Evolutionary conservation across 1,284 basidiomycete genomes (phyloP).

Genomic region (Ceratobasidium sp.): DNA sequence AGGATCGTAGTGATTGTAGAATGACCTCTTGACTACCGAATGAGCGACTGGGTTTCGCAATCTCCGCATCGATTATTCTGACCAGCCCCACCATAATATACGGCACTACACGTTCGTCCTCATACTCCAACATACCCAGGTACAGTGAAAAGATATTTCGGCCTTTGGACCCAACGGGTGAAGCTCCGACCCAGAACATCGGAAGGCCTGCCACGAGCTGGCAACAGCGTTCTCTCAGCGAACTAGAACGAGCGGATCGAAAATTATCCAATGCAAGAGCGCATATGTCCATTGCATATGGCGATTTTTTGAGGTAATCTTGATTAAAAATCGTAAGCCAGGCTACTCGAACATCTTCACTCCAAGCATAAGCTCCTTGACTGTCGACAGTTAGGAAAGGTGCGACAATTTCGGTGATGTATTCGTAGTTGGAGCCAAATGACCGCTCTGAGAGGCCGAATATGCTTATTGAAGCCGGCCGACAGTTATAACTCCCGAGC

Average conservation of each 20-base stretch:
- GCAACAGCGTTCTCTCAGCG: background rate
- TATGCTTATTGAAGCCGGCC: background rate
- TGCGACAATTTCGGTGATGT: background rate
- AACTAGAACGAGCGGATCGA: background rate
- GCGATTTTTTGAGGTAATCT: background rate
- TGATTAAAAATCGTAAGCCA: background rate
- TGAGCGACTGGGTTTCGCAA: background rate
- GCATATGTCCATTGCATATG: background rate
- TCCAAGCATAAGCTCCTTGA: background rate
- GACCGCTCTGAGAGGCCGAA: background rate
- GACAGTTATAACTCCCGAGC: background rate
- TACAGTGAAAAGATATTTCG: background rate
- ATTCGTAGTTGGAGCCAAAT: conserved; percentile 7
- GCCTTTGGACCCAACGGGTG: background rate
- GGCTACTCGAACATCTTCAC: background rate
- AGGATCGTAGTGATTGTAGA: background rate
- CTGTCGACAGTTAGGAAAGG: background rate
- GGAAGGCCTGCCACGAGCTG: background rate
- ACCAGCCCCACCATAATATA: background rate
- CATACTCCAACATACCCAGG: background rate
- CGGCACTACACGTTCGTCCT: conserved; percentile 1
- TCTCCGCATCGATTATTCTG: background rate
- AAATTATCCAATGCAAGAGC: background rate
- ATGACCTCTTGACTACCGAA: background rate
- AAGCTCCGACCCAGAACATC: background rate